Evolutionary conservation across 2,329 filamentous ascomycete species (phyloP).

Genomic region (Penicillium rolfsii): DNA sequence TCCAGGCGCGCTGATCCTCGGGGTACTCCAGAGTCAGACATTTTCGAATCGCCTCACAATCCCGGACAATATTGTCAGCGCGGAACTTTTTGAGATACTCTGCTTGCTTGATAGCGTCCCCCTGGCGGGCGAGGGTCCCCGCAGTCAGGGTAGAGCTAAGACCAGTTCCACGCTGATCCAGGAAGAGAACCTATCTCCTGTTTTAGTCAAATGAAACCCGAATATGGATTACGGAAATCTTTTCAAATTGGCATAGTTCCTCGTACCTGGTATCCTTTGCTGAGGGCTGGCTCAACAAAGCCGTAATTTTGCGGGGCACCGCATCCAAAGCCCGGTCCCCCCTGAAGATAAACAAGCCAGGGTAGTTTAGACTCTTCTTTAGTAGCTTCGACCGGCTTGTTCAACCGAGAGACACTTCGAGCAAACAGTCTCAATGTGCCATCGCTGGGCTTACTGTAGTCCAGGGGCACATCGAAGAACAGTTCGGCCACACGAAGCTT

Average conservation of each 20-base stretch:
- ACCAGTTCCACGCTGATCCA: slow-evolving; percentile 92
- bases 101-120: slow-evolving; percentile 69
- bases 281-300: slow-evolving; percentile 71
- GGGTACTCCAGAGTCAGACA: slow-evolving; percentile 72
- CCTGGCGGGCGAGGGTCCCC: slow-evolving; percentile 67
- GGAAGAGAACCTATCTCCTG: slow-evolving; percentile 60
- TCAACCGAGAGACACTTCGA: slow-evolving; percentile 68
- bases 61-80: slow-evolving; percentile 85
- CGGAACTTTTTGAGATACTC: slow-evolving; percentile 82
- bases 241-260: background rate
- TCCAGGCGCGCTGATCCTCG: slow-evolving; percentile 75
- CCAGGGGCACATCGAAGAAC: slow-evolving; percentile 83
- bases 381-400: slow-evolving; percentile 51
- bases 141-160: slow-evolving; percentile 79
- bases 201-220: background rate
- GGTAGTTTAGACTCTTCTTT: slow-evolving; percentile 57
- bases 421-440: slow-evolving; percentile 75
- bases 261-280: slow-evolving; percentile 76
- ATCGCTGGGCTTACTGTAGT: slow-evolving; percentile 67
- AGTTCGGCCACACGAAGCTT: slow-evolving; percentile 77
- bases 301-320: slow-evolving; percentile 72
- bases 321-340: slow-evolving; percentile 81
- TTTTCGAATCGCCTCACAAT: slow-evolving; percentile 82
- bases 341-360: slow-evolving; percentile 75
- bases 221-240: background rate